Evolutionary conservation across 768 basidiomycete species (phyloP).

Genomic region (Lentinus brumalis): DNA sequence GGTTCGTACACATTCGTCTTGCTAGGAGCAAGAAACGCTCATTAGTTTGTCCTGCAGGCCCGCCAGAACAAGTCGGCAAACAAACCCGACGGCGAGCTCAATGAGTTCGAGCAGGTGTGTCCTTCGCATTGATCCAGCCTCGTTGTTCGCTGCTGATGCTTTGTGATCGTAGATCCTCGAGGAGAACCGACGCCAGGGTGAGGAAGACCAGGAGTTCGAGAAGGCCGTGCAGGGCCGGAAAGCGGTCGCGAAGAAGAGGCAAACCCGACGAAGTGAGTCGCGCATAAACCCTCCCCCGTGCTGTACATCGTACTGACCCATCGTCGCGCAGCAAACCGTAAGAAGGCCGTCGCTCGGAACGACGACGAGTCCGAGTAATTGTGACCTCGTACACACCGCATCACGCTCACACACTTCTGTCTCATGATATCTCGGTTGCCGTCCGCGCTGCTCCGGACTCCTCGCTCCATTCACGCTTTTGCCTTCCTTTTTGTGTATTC

Average conservation of each 20-base stretch:
- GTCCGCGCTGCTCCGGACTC: too few relatives aligned
- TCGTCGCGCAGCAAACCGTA: slow-evolving; percentile 12
- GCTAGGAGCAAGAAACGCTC: neutral
- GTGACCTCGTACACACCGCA: too few relatives aligned
- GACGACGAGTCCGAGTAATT: slow-evolving; percentile 11
- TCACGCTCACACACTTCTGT: too few relatives aligned
- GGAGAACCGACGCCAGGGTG: slow-evolving; percentile 80
- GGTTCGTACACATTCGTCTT: slow-evolving; percentile 40
- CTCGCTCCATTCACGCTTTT: too few relatives aligned
- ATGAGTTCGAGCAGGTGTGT: slow-evolving; percentile 88
- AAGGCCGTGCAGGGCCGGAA: slow-evolving; percentile 83
- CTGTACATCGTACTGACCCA: too few relatives aligned
- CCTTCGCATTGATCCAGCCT: neutral
- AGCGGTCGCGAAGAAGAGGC: slow-evolving; percentile 74
- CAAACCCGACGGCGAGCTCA: slow-evolving; percentile 90
- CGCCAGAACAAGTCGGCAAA: slow-evolving; percentile 89
- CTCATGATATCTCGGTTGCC: too few relatives aligned
- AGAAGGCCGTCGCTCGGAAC: slow-evolving; percentile 12
- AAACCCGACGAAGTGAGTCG: slow-evolving; percentile 48
- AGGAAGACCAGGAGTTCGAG: slow-evolving; percentile 90
- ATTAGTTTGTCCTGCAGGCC: slow-evolving; percentile 46
- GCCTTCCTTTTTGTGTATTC: neutral
- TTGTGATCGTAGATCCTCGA: slow-evolving; percentile 67
- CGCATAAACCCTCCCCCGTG: neutral
- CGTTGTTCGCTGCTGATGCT: neutral